These are phyloP conservation scores for Suillus ampliporus DNA, from an alignment of 768 basidiomycete genomes.

Conservation along the genomic window DNA sequence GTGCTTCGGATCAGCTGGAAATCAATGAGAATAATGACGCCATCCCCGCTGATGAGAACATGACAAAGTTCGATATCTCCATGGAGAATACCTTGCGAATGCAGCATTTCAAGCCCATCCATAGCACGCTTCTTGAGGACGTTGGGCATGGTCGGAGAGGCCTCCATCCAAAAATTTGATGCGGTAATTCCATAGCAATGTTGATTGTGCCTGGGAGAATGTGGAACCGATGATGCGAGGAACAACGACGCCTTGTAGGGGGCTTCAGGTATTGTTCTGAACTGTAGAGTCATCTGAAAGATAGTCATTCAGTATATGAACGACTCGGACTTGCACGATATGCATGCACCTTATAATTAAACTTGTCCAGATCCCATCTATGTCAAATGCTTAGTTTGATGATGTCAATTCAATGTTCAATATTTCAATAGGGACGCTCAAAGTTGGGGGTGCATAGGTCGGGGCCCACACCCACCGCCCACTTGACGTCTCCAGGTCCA, in stretches of 20 bases:
- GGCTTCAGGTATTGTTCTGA: conserved; percentile 49
- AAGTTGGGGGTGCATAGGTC: too few species aligned
- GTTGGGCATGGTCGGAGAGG: conserved; percentile 60
- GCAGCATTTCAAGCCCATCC: conserved; percentile 53
- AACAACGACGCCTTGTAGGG: conserved; percentile 58
- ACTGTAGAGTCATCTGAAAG: conserved; percentile 55
- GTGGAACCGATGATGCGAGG: conserved; percentile 59
- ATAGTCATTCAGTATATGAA: conserved; percentile 11
- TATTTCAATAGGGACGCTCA: too few species aligned
- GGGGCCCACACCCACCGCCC: too few species aligned
- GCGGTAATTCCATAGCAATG: conserved; percentile 58
- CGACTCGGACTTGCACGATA: conserved; percentile 17
- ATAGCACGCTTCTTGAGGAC: conserved; percentile 58
- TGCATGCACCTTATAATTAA: conserved; percentile 43
- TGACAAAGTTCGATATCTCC: conserved; percentile 54
- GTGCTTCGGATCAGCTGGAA: conserved; percentile 50
- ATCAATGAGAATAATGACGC: conserved; percentile 59
- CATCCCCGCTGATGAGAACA: conserved; percentile 62
- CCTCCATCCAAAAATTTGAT: conserved; percentile 66
- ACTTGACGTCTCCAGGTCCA: too few species aligned
- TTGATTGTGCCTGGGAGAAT: conserved; percentile 43
- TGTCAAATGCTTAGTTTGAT: background rate
- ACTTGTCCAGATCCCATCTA: conserved; percentile 42
- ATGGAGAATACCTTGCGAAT: conserved; percentile 53
- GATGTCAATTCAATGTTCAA: too few species aligned